Conservation (phyloP, 805 yeast species). For the Wickerhamomyces silvicola region DNA sequence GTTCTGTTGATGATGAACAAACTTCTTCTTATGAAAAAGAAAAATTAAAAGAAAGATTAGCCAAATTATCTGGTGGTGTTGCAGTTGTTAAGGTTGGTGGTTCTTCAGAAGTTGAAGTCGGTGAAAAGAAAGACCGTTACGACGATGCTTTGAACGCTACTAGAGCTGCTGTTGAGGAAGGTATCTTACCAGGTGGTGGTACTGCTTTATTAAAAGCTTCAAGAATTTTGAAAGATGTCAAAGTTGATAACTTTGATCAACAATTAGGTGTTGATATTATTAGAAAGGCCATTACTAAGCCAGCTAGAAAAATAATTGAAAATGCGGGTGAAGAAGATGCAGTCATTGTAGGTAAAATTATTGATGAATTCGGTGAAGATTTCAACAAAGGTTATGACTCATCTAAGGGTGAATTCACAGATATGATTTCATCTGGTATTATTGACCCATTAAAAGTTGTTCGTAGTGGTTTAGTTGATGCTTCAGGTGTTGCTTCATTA, state of each 20-base stretch:
- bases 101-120: constrained; percentile 94
- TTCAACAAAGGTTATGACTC: constrained; percentile 93
- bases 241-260: constrained; percentile 79
- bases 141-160: constrained; percentile 99
- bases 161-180: constrained; percentile 99
- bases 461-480: constrained; percentile 92
- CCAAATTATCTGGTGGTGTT: constrained; percentile 97
- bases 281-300: constrained; percentile 90
- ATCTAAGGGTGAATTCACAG: constrained; percentile 88
- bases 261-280: constrained; percentile 95
- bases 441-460: constrained; percentile 99
- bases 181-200: constrained; percentile 99
- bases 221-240: constrained; percentile 57
- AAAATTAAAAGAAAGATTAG: constrained; percentile 95
- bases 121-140: constrained; percentile 99
- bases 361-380: constrained; percentile 45
- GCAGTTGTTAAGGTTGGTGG: constrained; percentile 99
- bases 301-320: constrained; percentile 94
- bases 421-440: constrained; percentile 95
- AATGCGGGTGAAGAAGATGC: constrained; percentile 99
- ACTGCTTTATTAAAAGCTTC: constrained; percentile 92
- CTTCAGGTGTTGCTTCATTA: constrained; percentile 95
- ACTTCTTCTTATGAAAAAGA: constrained; percentile 79
- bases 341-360: constrained; percentile 88
- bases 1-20: constrained; percentile 18